Evolutionary conservation across 495 filamentous ascomycete species (phyloP).

Genomic region (Cairneyella variabilis): DNA sequence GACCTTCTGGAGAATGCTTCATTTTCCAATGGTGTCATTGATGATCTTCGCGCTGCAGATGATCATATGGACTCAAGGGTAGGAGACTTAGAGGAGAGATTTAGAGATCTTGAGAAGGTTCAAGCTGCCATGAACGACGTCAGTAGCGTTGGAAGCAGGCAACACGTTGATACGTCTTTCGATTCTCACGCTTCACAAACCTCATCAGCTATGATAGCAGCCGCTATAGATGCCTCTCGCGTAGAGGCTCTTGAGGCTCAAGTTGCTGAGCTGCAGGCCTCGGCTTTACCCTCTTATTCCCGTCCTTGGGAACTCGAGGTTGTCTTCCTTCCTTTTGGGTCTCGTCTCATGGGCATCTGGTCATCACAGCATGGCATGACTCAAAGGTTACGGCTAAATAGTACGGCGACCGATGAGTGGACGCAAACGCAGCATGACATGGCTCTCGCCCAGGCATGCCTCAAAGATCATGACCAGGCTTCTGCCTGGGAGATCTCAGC

Average conservation of each 20-base stretch:
- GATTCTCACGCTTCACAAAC: conserved; percentile 41
- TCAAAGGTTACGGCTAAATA: conserved; percentile 37
- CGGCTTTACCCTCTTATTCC: conserved; percentile 47
- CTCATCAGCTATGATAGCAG: conserved; percentile 32
- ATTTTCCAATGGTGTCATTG: conserved; percentile 50
- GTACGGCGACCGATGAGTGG: conserved; percentile 48
- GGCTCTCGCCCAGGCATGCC: conserved; percentile 34
- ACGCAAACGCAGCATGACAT: conserved; percentile 48
- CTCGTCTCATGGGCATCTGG: conserved; percentile 57
- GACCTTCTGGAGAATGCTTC: conserved; percentile 58
- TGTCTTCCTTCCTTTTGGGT: conserved; percentile 61
- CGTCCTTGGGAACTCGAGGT: conserved; percentile 69
- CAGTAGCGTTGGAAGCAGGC: conserved; percentile 35
- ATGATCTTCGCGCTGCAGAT: conserved; percentile 56
- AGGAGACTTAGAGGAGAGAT: conserved; percentile 56
- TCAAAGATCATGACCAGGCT: conserved; percentile 31
- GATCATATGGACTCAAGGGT: conserved; percentile 55
- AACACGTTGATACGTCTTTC: conserved; percentile 21
- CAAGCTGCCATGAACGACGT: conserved; percentile 39
- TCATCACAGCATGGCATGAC: conserved; percentile 43
- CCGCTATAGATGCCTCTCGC: conserved; percentile 32
- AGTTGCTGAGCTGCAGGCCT: conserved; percentile 50
- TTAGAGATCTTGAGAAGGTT: conserved; percentile 55
- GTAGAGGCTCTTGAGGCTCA: conserved; percentile 53
- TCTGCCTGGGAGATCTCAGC: conserved; percentile 43